Base-by-base conservation (phyloP, 352 stramenopile species). In the Phytophthora sp. region DNA sequence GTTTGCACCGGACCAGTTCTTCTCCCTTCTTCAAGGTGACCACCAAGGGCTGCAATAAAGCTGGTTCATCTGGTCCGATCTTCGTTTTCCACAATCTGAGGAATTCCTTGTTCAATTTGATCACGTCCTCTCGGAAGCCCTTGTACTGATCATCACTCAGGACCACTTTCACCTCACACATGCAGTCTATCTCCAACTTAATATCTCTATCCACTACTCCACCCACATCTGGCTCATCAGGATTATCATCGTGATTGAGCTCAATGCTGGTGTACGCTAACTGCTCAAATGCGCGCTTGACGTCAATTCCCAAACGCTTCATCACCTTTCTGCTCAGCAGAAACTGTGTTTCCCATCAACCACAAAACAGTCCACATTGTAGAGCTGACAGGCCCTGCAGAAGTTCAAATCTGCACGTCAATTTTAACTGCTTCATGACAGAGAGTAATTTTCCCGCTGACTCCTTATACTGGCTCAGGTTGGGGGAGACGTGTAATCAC, bases 221-320 rank as follows among this genome's bases (percentile, higher is more conserved):
- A 30, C 44, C 45, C 21, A 63, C 30, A 30, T 56, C 56, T 33
- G 45, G 56, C 7, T 63, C 1, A 16, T 35, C 44, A 24, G 56
- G 56, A 3, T 50, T 20, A n/a, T 56, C 56, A 26, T 51, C 56
- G 7, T 51, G n/a, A 7, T 61, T 51, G 1, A 61, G 11, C 5
- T 63, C 31, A 29, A 63, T 61, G 39, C 41, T 54, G 18, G 41
- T 63, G 29, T 54, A 54, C 5, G 44, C 60, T 39, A 69, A 39
- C 53, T 63, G 44, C 21, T 57, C 44, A 26, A 69, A 53, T 21
- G 50, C 35, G 4, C 51, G 26, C n/a, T 69, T 55, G 12, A 59
- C 38, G 53, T 69, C 61, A 36, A 69, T 69, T 18, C 45, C 52
- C 9, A 63, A 38, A 7, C 30, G 29, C 20, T 58, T 63, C 35